Evolutionary conservation across 345 rosid genomes (phyloP), one percentile per base, ranked within the genome.

Genomic region (Lepidium aucheri): DNA sequence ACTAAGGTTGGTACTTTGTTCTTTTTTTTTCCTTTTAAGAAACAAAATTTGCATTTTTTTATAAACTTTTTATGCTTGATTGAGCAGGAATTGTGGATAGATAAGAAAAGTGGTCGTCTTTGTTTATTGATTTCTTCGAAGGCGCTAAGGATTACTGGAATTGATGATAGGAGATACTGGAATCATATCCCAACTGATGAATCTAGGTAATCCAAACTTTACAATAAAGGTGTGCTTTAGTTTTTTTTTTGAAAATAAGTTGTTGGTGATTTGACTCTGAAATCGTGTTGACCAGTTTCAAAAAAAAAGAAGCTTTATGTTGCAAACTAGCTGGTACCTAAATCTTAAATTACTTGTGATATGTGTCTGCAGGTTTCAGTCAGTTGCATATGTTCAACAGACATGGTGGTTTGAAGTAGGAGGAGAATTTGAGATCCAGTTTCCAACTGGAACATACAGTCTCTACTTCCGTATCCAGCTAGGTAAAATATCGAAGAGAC

Each of bases 331-430:
- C 13, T 35, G 35, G 14, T 47, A n/a, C 20, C 5, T 41, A 22
- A 32, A 45, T 50, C 38, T 50, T 38, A 38, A 47, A 34, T 33
- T 15, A 16, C 24, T 16, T 10, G 10, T 10, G 59, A 53, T 47
- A 9, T 54, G 30, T 67, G 49, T 11, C 9, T 69, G 72, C 52
- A 87, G 97, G 74, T 92, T 87, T 64, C 76, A 76, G 1, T 75
- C 84, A 17, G 86, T 86, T 35, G 93, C 98, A 8, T 92, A 90
- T 78, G 91, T 92, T 20, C 98, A 87, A 73, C 98, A 92, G 74
- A 83, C 85, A 34, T 92, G 98, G 98, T 89, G 98, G 98, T 86
- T 89, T 32, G 96, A 92, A 72, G 94, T 86, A 38, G 89, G 80
- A 42, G 98, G 98, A 28, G 85, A 86, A 65, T 49, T 89, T n/a